Percentiles rank a stretch among this genome's conserved stretches.
These are phyloP conservation scores for Acanthamoeba sp. DNA, from an alignment of 208 protist species.

Conservation along the genomic window DNA sequence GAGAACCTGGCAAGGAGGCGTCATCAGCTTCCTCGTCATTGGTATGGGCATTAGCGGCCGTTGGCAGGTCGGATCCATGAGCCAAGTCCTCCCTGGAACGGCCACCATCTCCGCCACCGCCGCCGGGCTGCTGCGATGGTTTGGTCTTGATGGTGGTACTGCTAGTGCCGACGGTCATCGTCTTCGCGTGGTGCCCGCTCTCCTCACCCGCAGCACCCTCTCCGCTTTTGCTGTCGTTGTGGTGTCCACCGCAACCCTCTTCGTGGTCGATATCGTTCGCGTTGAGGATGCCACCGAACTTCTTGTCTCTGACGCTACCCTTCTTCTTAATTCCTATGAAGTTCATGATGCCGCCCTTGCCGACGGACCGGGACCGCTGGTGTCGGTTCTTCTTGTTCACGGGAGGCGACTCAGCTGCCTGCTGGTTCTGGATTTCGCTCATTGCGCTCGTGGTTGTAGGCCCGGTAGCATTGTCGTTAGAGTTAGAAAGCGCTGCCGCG, in stretches of 20 bases:
- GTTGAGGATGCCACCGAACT: too few species aligned
- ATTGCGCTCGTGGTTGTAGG: not conserved
- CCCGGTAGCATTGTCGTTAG: not conserved
- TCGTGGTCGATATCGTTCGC: too few species aligned
- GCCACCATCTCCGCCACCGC: not conserved
- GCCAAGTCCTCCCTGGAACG: too few species aligned
- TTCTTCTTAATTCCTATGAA: slow-evolving; percentile 24
- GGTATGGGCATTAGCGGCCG: not conserved
- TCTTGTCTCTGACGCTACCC: too few species aligned
- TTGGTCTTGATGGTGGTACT: not conserved
- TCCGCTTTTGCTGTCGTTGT: not conserved
- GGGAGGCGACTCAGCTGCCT: not conserved
- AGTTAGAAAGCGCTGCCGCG: too few species aligned
- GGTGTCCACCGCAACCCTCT: not conserved
- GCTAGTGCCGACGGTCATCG: not conserved
- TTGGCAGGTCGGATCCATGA: too few species aligned
- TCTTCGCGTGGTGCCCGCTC: not conserved
- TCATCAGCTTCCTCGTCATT: not conserved
- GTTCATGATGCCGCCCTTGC: slow-evolving; percentile 8
- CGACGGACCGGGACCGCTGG: not conserved
- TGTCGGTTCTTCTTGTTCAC: not conserved
- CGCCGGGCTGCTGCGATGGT: not conserved
- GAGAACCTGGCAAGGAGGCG: too few species aligned
- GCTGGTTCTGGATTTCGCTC: not conserved
- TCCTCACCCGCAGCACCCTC: too few species aligned